These are phyloP conservation scores for Cyberlindnera xylosilytica DNA, from an alignment of 805 yeast genomes.

Conservation along the genomic window DNA sequence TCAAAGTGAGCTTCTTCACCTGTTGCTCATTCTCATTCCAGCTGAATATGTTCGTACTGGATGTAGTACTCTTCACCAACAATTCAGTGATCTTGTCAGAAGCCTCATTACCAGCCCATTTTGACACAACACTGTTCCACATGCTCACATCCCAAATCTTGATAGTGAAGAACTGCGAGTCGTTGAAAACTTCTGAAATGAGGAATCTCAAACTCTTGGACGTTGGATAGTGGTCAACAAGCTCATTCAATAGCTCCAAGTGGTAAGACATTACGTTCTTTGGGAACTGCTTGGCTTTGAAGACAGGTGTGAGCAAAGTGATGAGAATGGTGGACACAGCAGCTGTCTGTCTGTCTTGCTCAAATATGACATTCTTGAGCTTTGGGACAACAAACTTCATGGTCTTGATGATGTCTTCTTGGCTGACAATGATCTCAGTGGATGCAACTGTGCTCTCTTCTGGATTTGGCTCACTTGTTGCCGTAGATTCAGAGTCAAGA, in stretches of 20 bases:
- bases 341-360: constrained; percentile 56
- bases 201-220: constrained; percentile 61
- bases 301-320: constrained; percentile 50
- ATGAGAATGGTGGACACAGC: constrained; percentile 50
- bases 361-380: constrained; percentile 34
- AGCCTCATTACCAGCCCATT: constrained; percentile 65
- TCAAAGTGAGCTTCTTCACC: constrained; percentile 48
- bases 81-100: constrained; percentile 53
- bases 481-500: constrained; percentile 7
- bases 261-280: constrained; percentile 38
- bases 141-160: constrained; percentile 26
- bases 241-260: constrained; percentile 40
- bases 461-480: constrained; percentile 1
- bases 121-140: constrained; percentile 56
- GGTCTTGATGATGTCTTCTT: constrained; percentile 44
- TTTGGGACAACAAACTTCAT: constrained; percentile 36
- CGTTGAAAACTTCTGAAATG: constrained; percentile 64
- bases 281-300: constrained; percentile 43
- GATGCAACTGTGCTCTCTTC: constrained; percentile 19
- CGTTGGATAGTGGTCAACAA: constrained; percentile 28
- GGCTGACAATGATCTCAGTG: constrained; percentile 18
- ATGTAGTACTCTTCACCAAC: constrained; percentile 38
- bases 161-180: constrained; percentile 50
- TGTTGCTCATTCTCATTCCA: constrained; percentile 73
- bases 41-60: constrained; percentile 48